These are phyloP conservation scores for Fonsecaea multimorphosa DNA, from an alignment of 2,329 filamentous ascomycete species.

Conservation along the genomic window DNA sequence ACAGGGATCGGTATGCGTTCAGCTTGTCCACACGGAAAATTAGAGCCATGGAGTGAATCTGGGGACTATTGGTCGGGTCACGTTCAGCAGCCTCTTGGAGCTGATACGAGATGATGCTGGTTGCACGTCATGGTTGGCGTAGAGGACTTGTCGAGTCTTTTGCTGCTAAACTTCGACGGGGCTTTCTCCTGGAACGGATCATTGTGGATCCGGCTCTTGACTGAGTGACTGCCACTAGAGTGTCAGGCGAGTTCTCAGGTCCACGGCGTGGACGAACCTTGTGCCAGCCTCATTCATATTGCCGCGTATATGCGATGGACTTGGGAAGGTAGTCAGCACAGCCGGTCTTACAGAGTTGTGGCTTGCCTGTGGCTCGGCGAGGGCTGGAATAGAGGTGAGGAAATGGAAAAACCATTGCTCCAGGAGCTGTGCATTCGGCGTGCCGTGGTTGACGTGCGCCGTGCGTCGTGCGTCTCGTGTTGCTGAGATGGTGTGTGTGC, in stretches of 20 bases:
- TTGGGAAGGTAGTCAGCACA: conserved; percentile 8
- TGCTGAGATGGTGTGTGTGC: neutral
- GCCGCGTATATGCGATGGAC: conserved; percentile 17
- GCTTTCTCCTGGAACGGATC: conserved; percentile 8
- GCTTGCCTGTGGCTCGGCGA: conserved; percentile 18
- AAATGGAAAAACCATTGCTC: conserved; percentile 25
- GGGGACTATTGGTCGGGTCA: conserved; percentile 27
- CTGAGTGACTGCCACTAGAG: conserved; percentile 12
- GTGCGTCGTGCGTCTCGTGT: conserved; percentile 1
- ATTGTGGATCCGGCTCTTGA: conserved; percentile 19
- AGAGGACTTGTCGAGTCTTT: conserved; percentile 2
- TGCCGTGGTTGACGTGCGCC: neutral
- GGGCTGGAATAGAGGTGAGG: conserved; percentile 25
- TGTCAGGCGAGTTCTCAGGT: conserved; percentile 10
- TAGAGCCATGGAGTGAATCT: conserved; percentile 12
- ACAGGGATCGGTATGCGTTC: conserved; percentile 33
- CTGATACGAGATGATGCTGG: conserved; percentile 24
- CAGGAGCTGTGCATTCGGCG: conserved; percentile 18
- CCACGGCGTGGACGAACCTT: neutral
- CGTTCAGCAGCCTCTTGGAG: conserved; percentile 21
- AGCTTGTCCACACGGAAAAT: conserved; percentile 22
- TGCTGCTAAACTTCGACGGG: conserved; percentile 1
- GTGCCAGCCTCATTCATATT: conserved; percentile 21
- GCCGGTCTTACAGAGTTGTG: conserved; percentile 8
- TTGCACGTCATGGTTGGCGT: conserved; percentile 13